Evolutionary conservation across 1,139 yeast species (phyloP), one percentile per base, ranked within the genome.

Genomic region (Blastobotrys raffinosifermentans): DNA sequence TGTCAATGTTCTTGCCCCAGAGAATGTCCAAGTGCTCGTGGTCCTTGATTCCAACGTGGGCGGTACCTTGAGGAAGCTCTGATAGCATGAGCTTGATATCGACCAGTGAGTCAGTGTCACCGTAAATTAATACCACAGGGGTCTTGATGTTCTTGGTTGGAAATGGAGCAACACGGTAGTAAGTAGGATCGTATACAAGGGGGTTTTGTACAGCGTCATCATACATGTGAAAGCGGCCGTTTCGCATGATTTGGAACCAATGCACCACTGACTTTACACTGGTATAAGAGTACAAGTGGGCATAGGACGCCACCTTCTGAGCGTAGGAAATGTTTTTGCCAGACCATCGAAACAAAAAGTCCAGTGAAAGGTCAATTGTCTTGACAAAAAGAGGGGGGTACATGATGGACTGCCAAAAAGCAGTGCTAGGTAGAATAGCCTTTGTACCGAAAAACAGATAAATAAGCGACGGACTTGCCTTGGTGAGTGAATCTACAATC

Each of bases 191-290:
- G 40, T 41, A 49, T 27, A 37, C 48, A 60, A 55, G 47, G 2
- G 49, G 50, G 20, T 44, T 46, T 31, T 49, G 48, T n/a, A 49
- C 46, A 35, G 61, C 66, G 44, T 85, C 95, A 52, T 81, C 89
- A 60, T 78, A 89, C 94, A 89, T 81, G 59, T 86, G 95, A 58
- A 89, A 87, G 37, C 76, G 74, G 30, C 76, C 77, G n/a, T 84
- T 70, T 32, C 83, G 69, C 46, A 89, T 82, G 40, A 89, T 86
- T 61, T 89, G 97, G 58, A 89, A 89, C 97, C 97, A 89, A 61
- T 89, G 97, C 23, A 87, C 96, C 34, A 86, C 91, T 17, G 85
- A 77, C 60, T 89, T 89, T 31, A 87, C 96, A 3, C 93, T 80
- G 0, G 97, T 86, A 18, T 94, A 83, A 1, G 94, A 83, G 62